These are phyloP conservation scores for Porcisia deanei DNA, from an alignment of 208 protist species.

Conservation along the genomic window DNA sequence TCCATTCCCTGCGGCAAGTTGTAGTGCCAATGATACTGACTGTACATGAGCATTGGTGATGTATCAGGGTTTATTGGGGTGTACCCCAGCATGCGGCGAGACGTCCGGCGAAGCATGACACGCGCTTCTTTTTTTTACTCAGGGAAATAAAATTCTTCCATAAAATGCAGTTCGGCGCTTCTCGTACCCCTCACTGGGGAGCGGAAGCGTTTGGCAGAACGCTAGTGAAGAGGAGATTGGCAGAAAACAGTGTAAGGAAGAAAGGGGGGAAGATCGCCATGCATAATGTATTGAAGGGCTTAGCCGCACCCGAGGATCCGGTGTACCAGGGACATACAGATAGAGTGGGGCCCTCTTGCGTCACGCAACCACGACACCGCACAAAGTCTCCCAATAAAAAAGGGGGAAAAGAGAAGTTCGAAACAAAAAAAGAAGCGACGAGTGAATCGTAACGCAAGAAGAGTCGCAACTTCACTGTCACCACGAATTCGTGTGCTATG, in stretches of 20 bases:
- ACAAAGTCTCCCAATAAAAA: not conserved
- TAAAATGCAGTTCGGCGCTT: not conserved
- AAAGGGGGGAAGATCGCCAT: constrained; percentile 1
- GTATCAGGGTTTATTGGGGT: constrained; percentile 86
- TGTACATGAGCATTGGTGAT: constrained; percentile 88
- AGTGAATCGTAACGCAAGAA: not conserved
- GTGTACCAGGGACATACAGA: not conserved
- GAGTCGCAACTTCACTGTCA: not conserved
- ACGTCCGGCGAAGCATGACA: constrained; percentile 63
- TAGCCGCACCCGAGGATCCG: not conserved
- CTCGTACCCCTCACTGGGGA: not conserved
- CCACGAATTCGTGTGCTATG: not conserved
- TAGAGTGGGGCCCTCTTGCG: not conserved
- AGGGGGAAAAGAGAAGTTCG: not conserved
- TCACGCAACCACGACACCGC: not conserved
- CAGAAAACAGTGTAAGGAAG: not conserved
- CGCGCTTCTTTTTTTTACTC: not conserved
- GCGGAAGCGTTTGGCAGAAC: not conserved
- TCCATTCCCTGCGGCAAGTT: constrained; percentile 90
- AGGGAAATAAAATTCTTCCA: no score
- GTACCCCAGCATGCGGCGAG: constrained; percentile 59
- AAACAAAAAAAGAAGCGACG: constrained; percentile 3
- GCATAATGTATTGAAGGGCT: not conserved
- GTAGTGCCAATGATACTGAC: constrained; percentile 91
- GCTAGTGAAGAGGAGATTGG: constrained; percentile 2